Conservation (phyloP, 2,329 filamentous ascomycete genomes). For the Diaporthe ampelina region DNA sequence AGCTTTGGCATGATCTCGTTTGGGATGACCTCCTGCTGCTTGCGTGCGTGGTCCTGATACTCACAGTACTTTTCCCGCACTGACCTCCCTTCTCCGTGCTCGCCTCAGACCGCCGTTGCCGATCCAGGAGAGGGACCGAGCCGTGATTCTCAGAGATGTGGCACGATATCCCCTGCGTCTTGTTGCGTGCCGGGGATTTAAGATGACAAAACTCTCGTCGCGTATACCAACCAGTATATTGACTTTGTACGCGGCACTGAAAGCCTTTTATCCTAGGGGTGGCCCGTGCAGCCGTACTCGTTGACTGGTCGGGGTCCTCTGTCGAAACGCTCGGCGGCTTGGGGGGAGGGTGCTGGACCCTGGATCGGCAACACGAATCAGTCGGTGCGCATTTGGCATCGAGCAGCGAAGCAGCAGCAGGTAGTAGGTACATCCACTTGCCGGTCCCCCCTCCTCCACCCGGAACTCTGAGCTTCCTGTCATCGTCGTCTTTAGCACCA, state of each 20-base stretch:
- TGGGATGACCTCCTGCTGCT: no score
- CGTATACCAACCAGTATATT: no score
- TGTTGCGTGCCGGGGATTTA: no score
- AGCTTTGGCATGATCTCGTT: background rate
- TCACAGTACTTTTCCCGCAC: background rate
- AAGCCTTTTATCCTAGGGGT: background rate
- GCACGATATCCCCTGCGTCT: no score
- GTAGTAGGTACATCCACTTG: slow-evolving; percentile 9
- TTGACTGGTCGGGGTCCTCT: background rate
- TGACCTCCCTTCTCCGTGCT: background rate
- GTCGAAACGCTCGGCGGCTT: slow-evolving; percentile 9
- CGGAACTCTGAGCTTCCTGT: slow-evolving; percentile 29
- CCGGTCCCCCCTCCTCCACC: slow-evolving; percentile 32
- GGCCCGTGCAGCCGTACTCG: background rate
- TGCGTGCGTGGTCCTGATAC: no score
- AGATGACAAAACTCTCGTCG: background rate
- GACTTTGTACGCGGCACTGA: no score
- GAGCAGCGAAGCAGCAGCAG: background rate
- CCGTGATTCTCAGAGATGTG: background rate
- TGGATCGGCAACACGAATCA: slow-evolving; percentile 5
- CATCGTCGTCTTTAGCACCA: slow-evolving; percentile 1
- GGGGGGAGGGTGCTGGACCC: background rate
- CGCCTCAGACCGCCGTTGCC: background rate
- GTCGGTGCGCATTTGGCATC: background rate
- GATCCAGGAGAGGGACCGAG: background rate